Evolutionary conservation across 305 asterid genomes (phyloP).

Genomic region (Fraxinus sp.): DNA sequence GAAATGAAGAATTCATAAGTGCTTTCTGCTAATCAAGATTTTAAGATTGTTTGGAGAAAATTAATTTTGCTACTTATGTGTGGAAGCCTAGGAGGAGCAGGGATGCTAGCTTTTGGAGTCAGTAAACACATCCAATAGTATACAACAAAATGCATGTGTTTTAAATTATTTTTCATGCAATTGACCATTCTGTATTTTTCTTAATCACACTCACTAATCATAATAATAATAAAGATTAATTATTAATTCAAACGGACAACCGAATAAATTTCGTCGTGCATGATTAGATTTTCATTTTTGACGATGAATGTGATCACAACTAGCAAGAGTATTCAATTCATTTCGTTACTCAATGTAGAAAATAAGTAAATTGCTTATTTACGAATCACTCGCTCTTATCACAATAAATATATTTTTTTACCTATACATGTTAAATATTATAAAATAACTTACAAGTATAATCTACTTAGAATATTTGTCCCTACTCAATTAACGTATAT

Average conservation of each 20-base stretch:
- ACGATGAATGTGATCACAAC: background rate
- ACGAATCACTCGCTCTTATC: background rate
- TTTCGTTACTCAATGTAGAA: background rate
- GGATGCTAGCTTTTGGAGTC: slow-evolving; percentile 34
- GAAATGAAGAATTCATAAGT: slow-evolving; percentile 39
- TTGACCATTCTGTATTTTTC: slow-evolving; percentile 32
- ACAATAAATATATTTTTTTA: too few relatives aligned
- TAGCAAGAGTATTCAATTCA: background rate
- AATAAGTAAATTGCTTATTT: background rate
- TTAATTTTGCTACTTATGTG: background rate
- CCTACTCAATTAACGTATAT: background rate
- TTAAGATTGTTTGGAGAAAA: background rate
- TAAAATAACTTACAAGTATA: background rate
- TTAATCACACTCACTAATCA: slow-evolving; percentile 7
- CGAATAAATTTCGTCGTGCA: slow-evolving; percentile 13
- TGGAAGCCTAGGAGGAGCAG: slow-evolving; percentile 24
- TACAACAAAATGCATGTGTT: slow-evolving; percentile 24
- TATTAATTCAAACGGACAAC: slow-evolving; percentile 9
- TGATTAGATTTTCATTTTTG: background rate
- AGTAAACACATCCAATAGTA: slow-evolving; percentile 22
- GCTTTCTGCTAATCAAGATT: background rate
- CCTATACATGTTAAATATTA: background rate
- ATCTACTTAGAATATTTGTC: background rate
- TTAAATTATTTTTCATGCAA: slow-evolving; percentile 28
- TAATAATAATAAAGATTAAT: slow-evolving; percentile 16